Conservation (phyloP, 768 basidiomycete genomes). For the Pleurotus eryngii region DNA sequence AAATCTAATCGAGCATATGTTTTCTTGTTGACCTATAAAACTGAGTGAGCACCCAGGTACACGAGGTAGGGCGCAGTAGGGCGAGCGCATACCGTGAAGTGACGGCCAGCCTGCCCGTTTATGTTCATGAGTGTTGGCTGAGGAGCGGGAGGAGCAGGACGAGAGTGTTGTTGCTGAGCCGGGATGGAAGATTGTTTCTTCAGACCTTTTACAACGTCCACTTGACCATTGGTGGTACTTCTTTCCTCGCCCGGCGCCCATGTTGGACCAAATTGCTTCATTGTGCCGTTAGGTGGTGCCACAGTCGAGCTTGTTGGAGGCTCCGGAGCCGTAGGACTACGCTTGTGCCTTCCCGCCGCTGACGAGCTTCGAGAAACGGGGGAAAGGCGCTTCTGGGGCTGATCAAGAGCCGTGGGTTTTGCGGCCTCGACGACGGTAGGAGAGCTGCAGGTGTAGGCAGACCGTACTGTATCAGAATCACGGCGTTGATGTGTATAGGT, state of each 20-base stretch:
- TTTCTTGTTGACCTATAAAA: constrained; percentile 70
- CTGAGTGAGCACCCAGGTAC: neutral
- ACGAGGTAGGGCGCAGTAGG: constrained; percentile 4
- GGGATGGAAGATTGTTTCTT: constrained; percentile 20
- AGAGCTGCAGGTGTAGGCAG: constrained; percentile 36
- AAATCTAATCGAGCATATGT: constrained; percentile 81
- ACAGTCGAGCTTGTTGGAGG: constrained; percentile 35
- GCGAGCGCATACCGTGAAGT: constrained; percentile 33
- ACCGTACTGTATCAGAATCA: constrained; percentile 76
- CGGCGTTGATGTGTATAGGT: constrained; percentile 56
- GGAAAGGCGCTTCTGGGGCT: constrained; percentile 27
- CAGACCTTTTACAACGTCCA: constrained; percentile 2
- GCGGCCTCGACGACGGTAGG: constrained; percentile 51
- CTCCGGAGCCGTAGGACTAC: constrained; percentile 72
- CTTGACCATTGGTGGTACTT: constrained; percentile 24
- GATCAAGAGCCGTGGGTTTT: constrained; percentile 10
- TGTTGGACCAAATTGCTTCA: constrained; percentile 28
- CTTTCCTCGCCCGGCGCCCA: constrained; percentile 47
- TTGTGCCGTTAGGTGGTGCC: constrained; percentile 17
- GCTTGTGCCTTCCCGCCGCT: constrained; percentile 43
- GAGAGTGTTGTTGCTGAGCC: constrained; percentile 26
- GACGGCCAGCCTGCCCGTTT: constrained; percentile 35
- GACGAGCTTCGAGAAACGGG: constrained; percentile 29
- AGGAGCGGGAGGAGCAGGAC: constrained; percentile 34
- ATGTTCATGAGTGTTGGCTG: constrained; percentile 16